phyloP scores from a whole-genome alignment of 257 asterid genomes.

The Craterostigma plantagineum region DNA sequence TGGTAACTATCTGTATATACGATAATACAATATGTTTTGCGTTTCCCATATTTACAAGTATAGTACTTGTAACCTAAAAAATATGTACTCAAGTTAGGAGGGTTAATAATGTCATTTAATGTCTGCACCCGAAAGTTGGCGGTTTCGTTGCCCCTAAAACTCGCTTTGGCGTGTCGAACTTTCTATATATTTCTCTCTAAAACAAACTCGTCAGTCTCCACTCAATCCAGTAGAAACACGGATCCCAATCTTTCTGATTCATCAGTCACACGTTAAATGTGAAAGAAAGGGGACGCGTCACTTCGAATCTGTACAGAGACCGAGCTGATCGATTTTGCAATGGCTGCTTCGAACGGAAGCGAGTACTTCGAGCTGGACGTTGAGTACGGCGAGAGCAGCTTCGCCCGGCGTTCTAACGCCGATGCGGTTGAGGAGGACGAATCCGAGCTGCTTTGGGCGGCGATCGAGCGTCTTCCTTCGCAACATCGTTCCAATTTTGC shows the following conservation, averaged over 20 bases:
- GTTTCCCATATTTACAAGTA: too few relatives aligned
- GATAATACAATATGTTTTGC: too few relatives aligned
- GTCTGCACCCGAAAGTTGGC: slow-evolving; percentile 9
- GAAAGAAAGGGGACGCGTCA: too few relatives aligned
- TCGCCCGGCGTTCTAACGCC: slow-evolving; percentile 50
- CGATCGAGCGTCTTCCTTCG: slow-evolving; percentile 63
- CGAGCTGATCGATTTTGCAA: slow-evolving; percentile 7
- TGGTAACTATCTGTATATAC: too few relatives aligned
- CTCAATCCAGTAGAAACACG: slow-evolving; percentile 1
- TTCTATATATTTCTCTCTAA: neutral
- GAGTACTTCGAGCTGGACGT: slow-evolving; percentile 46
- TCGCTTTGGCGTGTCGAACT: slow-evolving; percentile 6
- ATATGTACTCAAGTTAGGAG: neutral
- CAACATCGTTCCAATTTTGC: slow-evolving; percentile 30
- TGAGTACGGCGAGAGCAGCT: slow-evolving; percentile 30
- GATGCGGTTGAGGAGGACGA: slow-evolving; percentile 46
- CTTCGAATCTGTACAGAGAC: neutral
- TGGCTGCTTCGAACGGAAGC: slow-evolving; percentile 71
- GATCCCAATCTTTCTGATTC: too few relatives aligned
- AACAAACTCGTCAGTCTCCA: slow-evolving; percentile 7
- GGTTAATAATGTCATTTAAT: slow-evolving; percentile 2
- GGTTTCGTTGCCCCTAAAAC: slow-evolving; percentile 7
- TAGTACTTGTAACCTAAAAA: too few relatives aligned
- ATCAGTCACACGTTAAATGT: too few relatives aligned
- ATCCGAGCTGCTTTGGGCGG: slow-evolving; percentile 64